Percentiles rank a stretch among this genome's conserved stretches.
These are phyloP conservation scores for Candida schatavii DNA, from an alignment of 805 yeast species.

Conservation along the genomic window DNA sequence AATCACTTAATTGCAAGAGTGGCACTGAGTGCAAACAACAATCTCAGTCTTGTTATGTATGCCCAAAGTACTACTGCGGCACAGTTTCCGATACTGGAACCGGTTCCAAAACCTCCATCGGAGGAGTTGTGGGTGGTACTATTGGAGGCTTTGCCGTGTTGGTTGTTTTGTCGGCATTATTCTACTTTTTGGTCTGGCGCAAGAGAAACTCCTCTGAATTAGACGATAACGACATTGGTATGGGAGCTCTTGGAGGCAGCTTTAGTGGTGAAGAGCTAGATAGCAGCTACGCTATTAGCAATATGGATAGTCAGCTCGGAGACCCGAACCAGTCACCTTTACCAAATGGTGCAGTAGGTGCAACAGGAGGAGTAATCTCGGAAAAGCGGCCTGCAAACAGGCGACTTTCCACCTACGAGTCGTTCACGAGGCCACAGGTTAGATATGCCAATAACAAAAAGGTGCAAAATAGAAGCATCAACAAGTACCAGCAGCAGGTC, in stretches of 20 bases:
- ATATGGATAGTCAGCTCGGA: slow-evolving; percentile 14
- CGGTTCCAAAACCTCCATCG: slow-evolving; percentile 21
- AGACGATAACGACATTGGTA: slow-evolving; percentile 25
- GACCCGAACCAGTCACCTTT: slow-evolving; percentile 9
- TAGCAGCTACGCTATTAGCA: slow-evolving; percentile 12
- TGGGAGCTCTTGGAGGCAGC: slow-evolving; percentile 6
- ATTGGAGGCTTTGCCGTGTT: slow-evolving; percentile 35
- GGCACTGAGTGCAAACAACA: slow-evolving; percentile 21
- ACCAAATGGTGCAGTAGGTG: slow-evolving; percentile 1
- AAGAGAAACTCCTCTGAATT: slow-evolving; percentile 28
- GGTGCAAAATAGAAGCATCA: slow-evolving; percentile 9
- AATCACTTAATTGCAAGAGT: slow-evolving; percentile 14
- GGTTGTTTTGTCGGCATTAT: slow-evolving; percentile 23
- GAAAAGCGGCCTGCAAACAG: slow-evolving; percentile 11
- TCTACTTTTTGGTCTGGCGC: slow-evolving; percentile 28
- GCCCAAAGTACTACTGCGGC: slow-evolving; percentile 25
- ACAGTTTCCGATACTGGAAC: slow-evolving; percentile 7
- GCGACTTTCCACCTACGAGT: slow-evolving; percentile 40
- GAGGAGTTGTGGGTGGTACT: slow-evolving; percentile 43
- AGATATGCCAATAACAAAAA: slow-evolving; percentile 11
- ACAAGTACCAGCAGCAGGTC: slow-evolving; percentile 14
- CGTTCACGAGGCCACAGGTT: slow-evolving; percentile 41
- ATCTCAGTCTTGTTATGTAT: slow-evolving; percentile 21
- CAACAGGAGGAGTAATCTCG: not conserved
- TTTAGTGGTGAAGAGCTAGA: slow-evolving; percentile 3